phyloP scores from a whole-genome alignment of 352 stramenopile species.

The Globisporangium camurandrum region DNA sequence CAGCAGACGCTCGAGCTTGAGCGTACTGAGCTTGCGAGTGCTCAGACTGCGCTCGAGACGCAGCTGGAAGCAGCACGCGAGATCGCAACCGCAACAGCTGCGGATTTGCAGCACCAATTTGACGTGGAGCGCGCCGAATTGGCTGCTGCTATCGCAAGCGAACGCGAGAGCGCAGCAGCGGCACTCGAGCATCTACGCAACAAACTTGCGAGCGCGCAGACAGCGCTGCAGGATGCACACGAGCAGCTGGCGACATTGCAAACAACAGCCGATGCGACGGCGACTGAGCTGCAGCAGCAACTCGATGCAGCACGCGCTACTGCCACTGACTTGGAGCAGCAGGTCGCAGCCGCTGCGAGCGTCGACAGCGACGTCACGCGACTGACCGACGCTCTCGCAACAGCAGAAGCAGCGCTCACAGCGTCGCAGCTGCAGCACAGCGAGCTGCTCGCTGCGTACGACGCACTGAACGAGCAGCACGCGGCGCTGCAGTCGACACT shows the following conservation, averaged over 20 bases:
- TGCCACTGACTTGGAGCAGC: constrained; percentile 9
- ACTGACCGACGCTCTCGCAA: constrained; percentile 3
- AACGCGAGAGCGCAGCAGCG: background rate
- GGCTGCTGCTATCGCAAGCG: background rate
- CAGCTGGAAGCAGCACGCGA: constrained; percentile 8
- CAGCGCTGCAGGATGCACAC: background rate
- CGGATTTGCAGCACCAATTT: constrained; percentile 2
- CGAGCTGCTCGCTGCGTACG: background rate
- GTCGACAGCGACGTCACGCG: constrained; percentile 1
- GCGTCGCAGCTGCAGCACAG: constrained; percentile 9
- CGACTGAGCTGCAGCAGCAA: constrained; percentile 2
- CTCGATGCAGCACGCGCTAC: background rate
- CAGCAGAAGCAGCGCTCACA: constrained; percentile 3
- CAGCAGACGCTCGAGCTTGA: constrained; percentile 12
- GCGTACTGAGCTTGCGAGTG: background rate
- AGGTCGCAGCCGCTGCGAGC: constrained; percentile 8
- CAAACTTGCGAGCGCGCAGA: background rate
- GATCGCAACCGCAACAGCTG: background rate
- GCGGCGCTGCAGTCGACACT: background rate
- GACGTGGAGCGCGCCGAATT: constrained; percentile 1
- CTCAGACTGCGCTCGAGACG: constrained; percentile 1
- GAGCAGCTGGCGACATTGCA: background rate
- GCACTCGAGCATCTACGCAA: background rate
- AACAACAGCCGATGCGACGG: background rate
- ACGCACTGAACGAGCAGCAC: constrained; percentile 1